Base-by-base conservation (phyloP, 148 eudicot species). In the Amaranthus hypochondriacus region DNA sequence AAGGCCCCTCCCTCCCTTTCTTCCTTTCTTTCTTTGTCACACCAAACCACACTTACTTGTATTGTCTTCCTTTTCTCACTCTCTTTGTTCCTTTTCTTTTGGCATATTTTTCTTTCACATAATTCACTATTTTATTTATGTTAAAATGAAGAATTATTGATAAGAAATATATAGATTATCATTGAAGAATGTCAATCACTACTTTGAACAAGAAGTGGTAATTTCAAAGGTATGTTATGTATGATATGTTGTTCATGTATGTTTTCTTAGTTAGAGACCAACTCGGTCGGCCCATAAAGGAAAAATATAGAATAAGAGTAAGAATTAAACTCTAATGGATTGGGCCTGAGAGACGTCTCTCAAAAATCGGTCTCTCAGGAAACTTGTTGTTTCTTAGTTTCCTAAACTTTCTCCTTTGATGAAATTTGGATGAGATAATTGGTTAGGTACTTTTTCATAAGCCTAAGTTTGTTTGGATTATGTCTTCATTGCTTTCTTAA, bases 71-170 rank as follows among this genome's bases (percentile, higher is more conserved):
- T 77, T 59, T 54, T 56, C 62, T 44, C 66, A 43, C 76, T 70
- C 76, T 56, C 77, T 78, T 56, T 62, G 80, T 68, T 57, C 80
- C 74, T 74, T 62, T 49, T 76, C 48, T 66, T 62, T 60, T 62
- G 73, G 44, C 52, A n/a, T 46, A 4, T 28, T 46, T 49, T 48
- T 65, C 9, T 9, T 13, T 39, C 58, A 50, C 7, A 28, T 28
- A 28, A 0, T 28, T 28, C 1, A 28, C 39, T 28, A 4, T n/a
- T 42, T 54, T 39, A 59, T 7, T 21, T 51, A 14, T 28, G 56
- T 68, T 10, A n/a, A 5, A 62, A 59, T 12, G 12, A 8, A 42
- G 21, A 69, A 62, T 28, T 28, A 28, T 28, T 28, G 39, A 28
- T 28, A 28, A 28, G 39, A 28, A 28, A 28, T 28, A 28, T 18